Base-by-base conservation (phyloP, 768 basidiomycete species). In the Daedalea quercina region DNA sequence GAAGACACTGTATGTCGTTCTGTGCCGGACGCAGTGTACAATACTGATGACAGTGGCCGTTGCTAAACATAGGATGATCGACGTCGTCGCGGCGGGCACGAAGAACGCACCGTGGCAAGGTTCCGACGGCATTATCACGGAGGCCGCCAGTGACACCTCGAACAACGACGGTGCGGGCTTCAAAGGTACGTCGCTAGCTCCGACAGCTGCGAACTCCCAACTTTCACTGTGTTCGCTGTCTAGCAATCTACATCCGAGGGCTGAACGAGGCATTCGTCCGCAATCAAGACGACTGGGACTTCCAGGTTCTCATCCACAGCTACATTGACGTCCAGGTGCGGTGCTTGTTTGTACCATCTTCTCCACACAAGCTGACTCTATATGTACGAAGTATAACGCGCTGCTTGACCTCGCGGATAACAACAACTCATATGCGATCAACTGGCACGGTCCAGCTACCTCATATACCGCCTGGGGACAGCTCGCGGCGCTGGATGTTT, bases 321-420 rank as follows among this genome's bases (percentile, higher is more conserved):
- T 80, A 79, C 53, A 64, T 74, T 44, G 71, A 79, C 41, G 79
- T 79, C 22, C 78, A 80, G 72, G 77, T 74, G 49, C 23, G 67
- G 17, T 40, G 37, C 19, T 15, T 19, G 8, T 40, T 19, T 40
- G 8, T 17, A 40, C 13, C 17, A 15, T 17, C 37, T 19, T 7
- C 19, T 15, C 37, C 25, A 25, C 22, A n/a, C n/a, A n/a, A n/a
- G 22, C 20, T 48, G 23, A 20, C 44, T 8, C 17, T 46, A 20
- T 22, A 12, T 51, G 19, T 31, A 3, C 37, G 43, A 37, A 78
- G 76, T 76, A 76, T 54, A 79, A 77, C 54, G 76, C 76, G 19
- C 67, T 79, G 22, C 66, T 79, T 23, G 76, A 77, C 28, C 66
- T 77, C 17, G 76, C 76, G 6, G 71, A 69, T 15, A 75, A 65